These are phyloP conservation scores for Apiospora phragmitis DNA, from an alignment of 2,329 filamentous ascomycete species.

Conservation along the genomic window DNA sequence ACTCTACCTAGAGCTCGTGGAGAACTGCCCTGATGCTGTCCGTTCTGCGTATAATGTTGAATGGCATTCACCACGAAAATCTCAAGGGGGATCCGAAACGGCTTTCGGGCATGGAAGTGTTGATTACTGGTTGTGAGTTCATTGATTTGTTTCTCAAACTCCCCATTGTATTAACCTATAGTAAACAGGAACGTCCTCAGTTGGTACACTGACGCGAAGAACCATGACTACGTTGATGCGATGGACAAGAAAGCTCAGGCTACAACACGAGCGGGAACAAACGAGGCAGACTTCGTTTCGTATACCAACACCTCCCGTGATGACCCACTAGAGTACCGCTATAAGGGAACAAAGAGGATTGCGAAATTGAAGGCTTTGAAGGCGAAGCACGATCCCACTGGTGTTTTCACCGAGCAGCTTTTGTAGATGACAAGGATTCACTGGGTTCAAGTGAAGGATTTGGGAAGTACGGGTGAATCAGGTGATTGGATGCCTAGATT, in stretches of 20 bases:
- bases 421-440: neutral
- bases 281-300: neutral
- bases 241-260: neutral
- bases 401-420: neutral
- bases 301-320: neutral
- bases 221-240: neutral
- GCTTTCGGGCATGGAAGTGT: neutral
- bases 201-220: neutral
- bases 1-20: constrained; percentile 13
- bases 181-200: neutral
- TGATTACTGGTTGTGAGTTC: constrained; percentile 11
- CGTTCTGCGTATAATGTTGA: constrained; percentile 16
- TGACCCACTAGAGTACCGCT: neutral
- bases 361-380: neutral
- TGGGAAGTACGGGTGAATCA: neutral
- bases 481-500: neutral
- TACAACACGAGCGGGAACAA: neutral
- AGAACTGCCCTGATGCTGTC: constrained; percentile 14
- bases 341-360: neutral
- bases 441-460: neutral
- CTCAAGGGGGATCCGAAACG: neutral
- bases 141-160: neutral
- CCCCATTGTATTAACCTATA: neutral
- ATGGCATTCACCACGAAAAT: constrained; percentile 11
- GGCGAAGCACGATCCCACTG: neutral